Evolutionary conservation across 306 rosid genomes (phyloP), one percentile per base, ranked within the genome.

Genomic region (Elaeagnus macrophylla): DNA sequence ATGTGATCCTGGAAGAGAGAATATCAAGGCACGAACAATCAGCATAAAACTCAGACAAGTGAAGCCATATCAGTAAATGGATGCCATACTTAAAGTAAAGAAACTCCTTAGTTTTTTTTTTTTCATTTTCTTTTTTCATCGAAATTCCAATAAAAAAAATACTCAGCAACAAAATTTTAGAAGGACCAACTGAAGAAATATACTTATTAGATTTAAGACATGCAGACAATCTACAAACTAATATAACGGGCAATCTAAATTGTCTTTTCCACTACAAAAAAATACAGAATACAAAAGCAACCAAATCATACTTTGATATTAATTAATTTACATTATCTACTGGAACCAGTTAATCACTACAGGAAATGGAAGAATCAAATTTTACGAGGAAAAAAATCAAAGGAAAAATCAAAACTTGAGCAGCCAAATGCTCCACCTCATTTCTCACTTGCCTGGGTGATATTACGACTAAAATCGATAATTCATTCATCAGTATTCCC

Each of bases 31-130:
- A 25, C 51, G 62, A 40, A 50, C 51, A 62, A 54, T 73, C 93
- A 86, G 89, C 72, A 62, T 49, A 14, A 54, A 54, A 43, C 67
- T 17, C 73, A 70, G 35, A 53, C 37, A 25, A 56, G 51, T 35
- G 59, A 35, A 55, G 61, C 38, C 40, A 39, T 64, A 40, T 56
- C 39, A 66, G n/a, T 56, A 53, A 68, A 59, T 51, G 51, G n/a
- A 48, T 39, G 37, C 62, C 17, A 41, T 49, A 12, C 39, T 32
- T 2, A 60, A 6, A 48, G 17, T 41, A 61, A 57, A 41, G 25
- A 1, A 44, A 41, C 51, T 7, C 32, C 3, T 25, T 5, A 25
- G 32, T 25, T 25, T 25, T 25, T 25, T 25, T 20, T 20, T 5
- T 25, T 25, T 25, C 32, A n/a, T n/a, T 25, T 25, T 25, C 32